These are phyloP conservation scores for Phyllosticta capitalensis DNA, from an alignment of 2,329 filamentous ascomycete species.

Conservation along the genomic window DNA sequence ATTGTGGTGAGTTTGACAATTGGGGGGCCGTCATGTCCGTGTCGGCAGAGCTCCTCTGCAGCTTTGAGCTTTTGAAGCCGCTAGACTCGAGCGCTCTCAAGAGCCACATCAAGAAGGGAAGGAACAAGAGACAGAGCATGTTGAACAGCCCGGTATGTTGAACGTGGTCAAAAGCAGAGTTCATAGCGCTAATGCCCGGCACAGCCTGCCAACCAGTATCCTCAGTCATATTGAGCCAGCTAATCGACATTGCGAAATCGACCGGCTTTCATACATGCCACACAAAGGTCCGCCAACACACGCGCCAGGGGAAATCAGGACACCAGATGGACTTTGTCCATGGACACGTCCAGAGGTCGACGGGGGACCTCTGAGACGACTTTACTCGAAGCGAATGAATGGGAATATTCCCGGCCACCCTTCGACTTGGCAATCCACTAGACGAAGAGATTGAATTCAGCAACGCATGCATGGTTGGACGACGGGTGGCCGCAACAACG, in stretches of 20 bases:
- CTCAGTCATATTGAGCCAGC: conserved; percentile 39
- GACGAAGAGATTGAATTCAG: neutral
- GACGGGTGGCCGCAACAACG: neutral
- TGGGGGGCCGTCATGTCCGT: conserved; percentile 99
- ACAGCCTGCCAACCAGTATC: conserved; percentile 41
- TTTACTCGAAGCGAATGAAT: neutral
- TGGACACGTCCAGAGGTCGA: neutral
- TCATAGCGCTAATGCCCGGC: neutral
- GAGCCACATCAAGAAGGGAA: conserved; percentile 97
- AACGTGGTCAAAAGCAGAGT: neutral
- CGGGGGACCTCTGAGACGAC: neutral
- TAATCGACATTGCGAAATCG: neutral
- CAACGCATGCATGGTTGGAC: neutral
- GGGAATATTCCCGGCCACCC: neutral
- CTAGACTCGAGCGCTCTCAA: conserved; percentile 93
- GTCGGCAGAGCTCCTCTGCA: conserved; percentile 84
- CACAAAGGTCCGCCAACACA: neutral
- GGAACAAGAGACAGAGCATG: conserved; percentile 89
- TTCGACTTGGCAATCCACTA: neutral
- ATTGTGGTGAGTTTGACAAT: conserved; percentile 98
- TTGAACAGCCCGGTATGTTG: conserved; percentile 85
- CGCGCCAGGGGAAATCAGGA: neutral
- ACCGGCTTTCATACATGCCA: neutral
- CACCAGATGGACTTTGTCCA: neutral
- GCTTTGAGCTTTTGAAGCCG: conserved; percentile 93